Percentiles rank a stretch among this genome's conserved stretches.
Evolutionary conservation across 1,139 yeast genomes (phyloP).

Genomic region (Wickerhamomyces sp.): DNA sequence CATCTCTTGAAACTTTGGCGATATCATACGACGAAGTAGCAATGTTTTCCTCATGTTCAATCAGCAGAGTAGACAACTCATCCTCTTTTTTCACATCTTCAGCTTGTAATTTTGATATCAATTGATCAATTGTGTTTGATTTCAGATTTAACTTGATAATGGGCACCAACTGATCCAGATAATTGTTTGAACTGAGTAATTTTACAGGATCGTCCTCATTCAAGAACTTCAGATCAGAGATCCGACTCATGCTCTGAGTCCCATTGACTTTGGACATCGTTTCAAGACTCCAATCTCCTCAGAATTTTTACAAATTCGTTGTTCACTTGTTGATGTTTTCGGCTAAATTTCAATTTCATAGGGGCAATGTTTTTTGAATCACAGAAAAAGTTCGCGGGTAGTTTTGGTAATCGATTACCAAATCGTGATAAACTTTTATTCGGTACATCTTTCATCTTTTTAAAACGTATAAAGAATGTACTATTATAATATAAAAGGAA

Average conservation of each 20-base stretch:
- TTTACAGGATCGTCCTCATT: conserved; percentile 23
- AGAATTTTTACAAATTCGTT: no score
- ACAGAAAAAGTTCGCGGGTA: no score
- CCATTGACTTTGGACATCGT: conserved; percentile 2
- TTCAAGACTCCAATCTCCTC: not conserved
- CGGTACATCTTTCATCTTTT: no score
- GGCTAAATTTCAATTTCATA: no score
- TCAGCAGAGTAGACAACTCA: conserved; percentile 58
- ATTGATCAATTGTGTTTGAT: conserved; percentile 48
- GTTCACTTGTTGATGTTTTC: no score
- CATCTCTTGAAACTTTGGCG: conserved; percentile 48
- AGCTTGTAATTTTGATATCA: conserved; percentile 51
- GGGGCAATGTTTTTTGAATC: no score
- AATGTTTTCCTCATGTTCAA: conserved; percentile 57
- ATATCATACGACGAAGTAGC: conserved; percentile 51
- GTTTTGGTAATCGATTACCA: no score
- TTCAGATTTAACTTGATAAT: conserved; percentile 65
- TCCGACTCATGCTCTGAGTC: not conserved
- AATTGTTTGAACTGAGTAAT: conserved; percentile 60
- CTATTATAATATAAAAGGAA: no score
- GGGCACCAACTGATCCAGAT: conserved; percentile 76
- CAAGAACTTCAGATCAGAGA: conserved; percentile 7
- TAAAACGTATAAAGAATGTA: no score
- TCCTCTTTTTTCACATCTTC: conserved; percentile 57
- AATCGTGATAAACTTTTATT: no score